phyloP scores from a whole-genome alignment of 1,284 basidiomycete genomes.

The Afroboletus lepidellus region DNA sequence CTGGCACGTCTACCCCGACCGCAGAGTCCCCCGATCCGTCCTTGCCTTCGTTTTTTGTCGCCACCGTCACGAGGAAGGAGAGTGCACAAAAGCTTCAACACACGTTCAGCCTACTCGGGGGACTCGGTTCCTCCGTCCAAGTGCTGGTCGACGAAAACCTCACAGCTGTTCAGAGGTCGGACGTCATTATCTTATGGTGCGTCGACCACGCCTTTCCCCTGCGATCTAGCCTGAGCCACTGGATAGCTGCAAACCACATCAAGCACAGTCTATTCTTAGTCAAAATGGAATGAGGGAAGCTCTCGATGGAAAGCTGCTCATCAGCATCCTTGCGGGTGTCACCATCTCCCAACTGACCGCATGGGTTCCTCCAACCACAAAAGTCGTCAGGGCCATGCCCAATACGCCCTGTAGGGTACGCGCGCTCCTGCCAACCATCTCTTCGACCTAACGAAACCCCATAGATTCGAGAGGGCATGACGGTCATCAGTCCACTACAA shows the following conservation, averaged over 20 bases:
- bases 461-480: slow-evolving; percentile 97
- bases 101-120: slow-evolving; percentile 60
- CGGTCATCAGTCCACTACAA: slow-evolving; percentile 77
- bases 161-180: slow-evolving; percentile 66
- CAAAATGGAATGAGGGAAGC: slow-evolving; percentile 86
- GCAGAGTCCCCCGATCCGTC: slow-evolving; percentile 55
- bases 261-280: slow-evolving; percentile 74
- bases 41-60: slow-evolving; percentile 82
- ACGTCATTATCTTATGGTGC: slow-evolving; percentile 88
- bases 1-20: slow-evolving; percentile 78
- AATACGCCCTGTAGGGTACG: slow-evolving; percentile 95
- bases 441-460: slow-evolving; percentile 1
- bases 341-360: slow-evolving; percentile 79
- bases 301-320: slow-evolving; percentile 85
- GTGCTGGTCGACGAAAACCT: slow-evolving; percentile 74
- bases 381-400: slow-evolving; percentile 95
- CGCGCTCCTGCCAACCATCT: slow-evolving; percentile 1
- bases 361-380: slow-evolving; percentile 77
- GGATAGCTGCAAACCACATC: slow-evolving; percentile 88
- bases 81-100: slow-evolving; percentile 69
- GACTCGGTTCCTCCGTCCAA: slow-evolving; percentile 64
- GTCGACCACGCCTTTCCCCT: slow-evolving; percentile 24
- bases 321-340: slow-evolving; percentile 96
- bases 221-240: not conserved
- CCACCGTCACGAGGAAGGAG: slow-evolving; percentile 83